Percentiles rank a stretch among this genome's conserved stretches.
Conservation (phyloP, 495 filamentous ascomycete species). For the Penicillium lagena region DNA sequence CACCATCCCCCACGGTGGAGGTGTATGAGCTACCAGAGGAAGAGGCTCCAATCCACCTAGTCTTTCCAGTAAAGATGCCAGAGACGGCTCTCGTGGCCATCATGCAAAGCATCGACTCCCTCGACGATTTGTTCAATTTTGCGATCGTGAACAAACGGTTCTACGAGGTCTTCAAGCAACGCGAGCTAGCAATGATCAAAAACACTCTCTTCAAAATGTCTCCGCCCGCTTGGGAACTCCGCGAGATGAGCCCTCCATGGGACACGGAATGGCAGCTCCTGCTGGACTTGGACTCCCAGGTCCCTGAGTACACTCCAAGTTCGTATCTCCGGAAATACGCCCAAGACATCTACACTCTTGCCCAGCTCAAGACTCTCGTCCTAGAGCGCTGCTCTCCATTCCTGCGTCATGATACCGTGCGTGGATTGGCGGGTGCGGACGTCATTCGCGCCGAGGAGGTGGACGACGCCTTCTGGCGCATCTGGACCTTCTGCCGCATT, state of each 20-base stretch:
- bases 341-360: slow-evolving; percentile 52
- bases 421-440: slow-evolving; percentile 47
- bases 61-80: slow-evolving; percentile 36
- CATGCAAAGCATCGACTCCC: slow-evolving; percentile 40
- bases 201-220: slow-evolving; percentile 49
- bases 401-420: slow-evolving; percentile 51
- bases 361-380: slow-evolving; percentile 53
- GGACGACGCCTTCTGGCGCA: slow-evolving; percentile 62
- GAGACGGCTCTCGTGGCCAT: slow-evolving; percentile 46
- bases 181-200: slow-evolving; percentile 52
- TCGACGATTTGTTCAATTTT: slow-evolving; percentile 53
- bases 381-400: slow-evolving; percentile 52
- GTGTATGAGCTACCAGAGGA: slow-evolving; percentile 6
- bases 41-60: not conserved
- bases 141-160: slow-evolving; percentile 52
- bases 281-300: slow-evolving; percentile 38
- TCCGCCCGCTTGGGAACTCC: slow-evolving; percentile 59
- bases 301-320: slow-evolving; percentile 51
- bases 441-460: slow-evolving; percentile 44
- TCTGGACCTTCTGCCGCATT: slow-evolving; percentile 66
- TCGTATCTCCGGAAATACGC: slow-evolving; percentile 51
- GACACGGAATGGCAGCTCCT: slow-evolving; percentile 34
- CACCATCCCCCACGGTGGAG: slow-evolving; percentile 17
- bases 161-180: slow-evolving; percentile 54
- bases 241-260: slow-evolving; percentile 56